phyloP scores from a whole-genome alignment of 2,329 filamentous ascomycete genomes.

The Dendryphion nanum region DNA sequence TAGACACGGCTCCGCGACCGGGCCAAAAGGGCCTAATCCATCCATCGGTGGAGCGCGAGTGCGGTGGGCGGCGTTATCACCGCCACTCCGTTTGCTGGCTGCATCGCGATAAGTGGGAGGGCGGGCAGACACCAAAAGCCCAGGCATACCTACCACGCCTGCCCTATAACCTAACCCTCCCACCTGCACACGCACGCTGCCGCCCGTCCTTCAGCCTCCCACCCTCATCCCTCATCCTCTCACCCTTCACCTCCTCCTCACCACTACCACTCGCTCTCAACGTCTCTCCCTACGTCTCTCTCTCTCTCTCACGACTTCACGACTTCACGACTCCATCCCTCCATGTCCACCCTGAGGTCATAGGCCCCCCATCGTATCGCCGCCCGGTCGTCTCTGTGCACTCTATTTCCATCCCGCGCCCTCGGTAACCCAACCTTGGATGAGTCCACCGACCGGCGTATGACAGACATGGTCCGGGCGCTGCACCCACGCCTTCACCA shows the following conservation, averaged over 20 bases:
- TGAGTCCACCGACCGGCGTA: constrained; percentile 14
- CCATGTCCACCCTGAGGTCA: background rate
- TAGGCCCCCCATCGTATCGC: background rate
- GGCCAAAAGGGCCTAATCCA: too few relatives aligned
- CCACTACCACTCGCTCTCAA: background rate
- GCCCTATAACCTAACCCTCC: too few relatives aligned
- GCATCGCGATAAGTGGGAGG: too few relatives aligned
- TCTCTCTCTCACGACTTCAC: background rate
- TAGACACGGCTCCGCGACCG: too few relatives aligned
- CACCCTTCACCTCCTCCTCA: background rate
- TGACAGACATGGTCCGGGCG: constrained; percentile 39
- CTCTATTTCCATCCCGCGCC: constrained; percentile 16
- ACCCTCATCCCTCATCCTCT: constrained; percentile 3
- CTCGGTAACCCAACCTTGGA: constrained; percentile 21
- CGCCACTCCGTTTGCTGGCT: too few relatives aligned
- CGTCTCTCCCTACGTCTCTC: background rate
- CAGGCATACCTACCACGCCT: too few relatives aligned
- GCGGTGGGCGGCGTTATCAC: too few relatives aligned
- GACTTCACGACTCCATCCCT: background rate
- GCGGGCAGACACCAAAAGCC: too few relatives aligned
- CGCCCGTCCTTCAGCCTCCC: constrained; percentile 2
- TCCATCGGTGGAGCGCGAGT: too few relatives aligned
- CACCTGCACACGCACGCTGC: too few relatives aligned
- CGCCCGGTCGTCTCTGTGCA: background rate
- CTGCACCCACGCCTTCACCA: constrained; percentile 13